Percentiles rank a stretch among this genome's conserved stretches.
Evolutionary conservation across 768 basidiomycete genomes (phyloP).

Genomic region (Calocera viscosa): DNA sequence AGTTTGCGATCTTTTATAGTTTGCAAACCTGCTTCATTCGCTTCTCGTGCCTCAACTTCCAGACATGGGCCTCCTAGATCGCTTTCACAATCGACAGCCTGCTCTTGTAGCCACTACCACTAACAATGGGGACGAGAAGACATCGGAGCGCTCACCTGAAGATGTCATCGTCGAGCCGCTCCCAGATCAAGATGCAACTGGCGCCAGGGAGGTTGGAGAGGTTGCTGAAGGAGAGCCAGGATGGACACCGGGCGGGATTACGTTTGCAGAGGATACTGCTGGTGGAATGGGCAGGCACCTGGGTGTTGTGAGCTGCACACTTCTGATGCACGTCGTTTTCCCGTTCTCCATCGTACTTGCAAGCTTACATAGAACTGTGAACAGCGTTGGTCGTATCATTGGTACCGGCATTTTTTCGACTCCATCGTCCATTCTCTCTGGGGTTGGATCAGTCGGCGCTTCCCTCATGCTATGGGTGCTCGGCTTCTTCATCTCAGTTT

Average conservation of each 20-base stretch:
- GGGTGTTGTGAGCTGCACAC: conserved; percentile 44
- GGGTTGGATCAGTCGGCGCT: conserved; percentile 47
- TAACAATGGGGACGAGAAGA: background rate
- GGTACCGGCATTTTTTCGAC: conserved; percentile 57
- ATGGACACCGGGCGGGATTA: conserved; percentile 34
- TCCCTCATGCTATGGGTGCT: conserved; percentile 54
- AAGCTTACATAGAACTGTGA: background rate
- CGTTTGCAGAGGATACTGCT: conserved; percentile 43
- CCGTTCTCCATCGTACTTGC: background rate
- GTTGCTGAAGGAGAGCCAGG: conserved; percentile 15
- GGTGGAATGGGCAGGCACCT: conserved; percentile 49
- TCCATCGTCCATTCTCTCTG: conserved; percentile 44
- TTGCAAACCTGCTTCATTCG: background rate
- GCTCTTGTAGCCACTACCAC: background rate
- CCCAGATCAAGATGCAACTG: background rate
- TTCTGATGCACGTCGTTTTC: conserved; percentile 37
- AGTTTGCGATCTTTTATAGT: background rate
- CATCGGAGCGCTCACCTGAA: background rate
- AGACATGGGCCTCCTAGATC: background rate
- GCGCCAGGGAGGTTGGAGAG: background rate
- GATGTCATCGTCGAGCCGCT: background rate
- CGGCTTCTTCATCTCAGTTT: conserved; percentile 44
- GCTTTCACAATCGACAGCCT: background rate
- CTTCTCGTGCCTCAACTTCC: too few species aligned
- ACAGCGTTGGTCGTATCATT: conserved; percentile 43